Percentiles rank a stretch among this genome's conserved stretches.
These are phyloP conservation scores for Amanita fuliginea DNA, from an alignment of 768 basidiomycete genomes.

Conservation along the genomic window DNA sequence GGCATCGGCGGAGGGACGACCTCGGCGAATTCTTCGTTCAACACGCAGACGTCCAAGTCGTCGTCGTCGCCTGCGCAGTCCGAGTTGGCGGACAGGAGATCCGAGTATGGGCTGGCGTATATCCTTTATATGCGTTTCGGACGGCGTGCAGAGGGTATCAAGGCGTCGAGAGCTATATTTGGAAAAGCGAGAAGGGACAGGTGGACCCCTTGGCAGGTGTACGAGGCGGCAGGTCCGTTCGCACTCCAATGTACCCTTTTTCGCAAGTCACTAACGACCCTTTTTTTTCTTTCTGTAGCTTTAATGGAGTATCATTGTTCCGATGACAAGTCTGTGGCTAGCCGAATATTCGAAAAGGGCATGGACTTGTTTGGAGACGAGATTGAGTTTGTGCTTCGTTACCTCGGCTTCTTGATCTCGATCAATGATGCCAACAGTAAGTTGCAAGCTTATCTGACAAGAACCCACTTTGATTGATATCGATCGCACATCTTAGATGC, in stretches of 20 bases:
- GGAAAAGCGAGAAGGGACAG: slow-evolving; percentile 67
- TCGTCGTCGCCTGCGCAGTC: slow-evolving; percentile 30
- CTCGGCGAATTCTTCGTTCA: slow-evolving; percentile 27
- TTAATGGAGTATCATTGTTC: slow-evolving; percentile 93
- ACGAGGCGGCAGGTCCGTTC: slow-evolving; percentile 76
- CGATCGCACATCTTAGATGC: slow-evolving; percentile 52
- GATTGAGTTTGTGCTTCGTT: slow-evolving; percentile 76
- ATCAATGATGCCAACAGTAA: slow-evolving; percentile 93
- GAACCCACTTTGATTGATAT: not conserved
- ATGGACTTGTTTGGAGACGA: slow-evolving; percentile 76
- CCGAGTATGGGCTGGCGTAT: slow-evolving; percentile 70
- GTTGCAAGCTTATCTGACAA: slow-evolving; percentile 15
- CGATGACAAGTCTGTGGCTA: slow-evolving; percentile 65
- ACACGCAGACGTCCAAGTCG: slow-evolving; percentile 36
- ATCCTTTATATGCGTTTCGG: slow-evolving; percentile 94
- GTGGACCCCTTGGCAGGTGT: slow-evolving; percentile 85
- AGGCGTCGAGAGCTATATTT: slow-evolving; percentile 68
- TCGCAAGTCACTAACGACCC: not conserved
- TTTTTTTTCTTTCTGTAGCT: slow-evolving; percentile 41
- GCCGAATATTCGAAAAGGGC: slow-evolving; percentile 90
- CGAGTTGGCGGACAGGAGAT: slow-evolving; percentile 45
- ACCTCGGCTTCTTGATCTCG: slow-evolving; percentile 87
- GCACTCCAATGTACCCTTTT: not conserved
- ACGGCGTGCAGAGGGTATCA: slow-evolving; percentile 78
- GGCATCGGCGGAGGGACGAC: slow-evolving; percentile 19